Conservation (phyloP, 2,329 filamentous ascomycete genomes). For the Diaporthe ilicicola region DNA sequence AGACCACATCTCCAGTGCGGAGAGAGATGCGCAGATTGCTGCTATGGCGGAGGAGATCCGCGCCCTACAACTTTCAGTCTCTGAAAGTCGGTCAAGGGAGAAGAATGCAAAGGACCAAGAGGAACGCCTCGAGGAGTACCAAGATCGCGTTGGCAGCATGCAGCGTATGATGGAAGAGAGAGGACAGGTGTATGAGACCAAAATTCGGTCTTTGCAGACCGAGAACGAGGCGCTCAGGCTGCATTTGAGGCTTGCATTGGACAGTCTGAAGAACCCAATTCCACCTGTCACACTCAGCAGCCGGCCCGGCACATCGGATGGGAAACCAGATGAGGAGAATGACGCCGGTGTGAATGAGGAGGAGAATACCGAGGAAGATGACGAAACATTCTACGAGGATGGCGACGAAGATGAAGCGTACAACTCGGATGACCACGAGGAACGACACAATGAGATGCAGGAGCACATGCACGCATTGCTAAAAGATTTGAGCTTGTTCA, state of each 20-base stretch:
- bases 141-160: slow-evolving; percentile 87
- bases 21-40: slow-evolving; percentile 91
- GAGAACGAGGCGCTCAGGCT: slow-evolving; percentile 90
- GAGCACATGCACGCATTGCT: slow-evolving; percentile 87
- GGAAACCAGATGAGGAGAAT: slow-evolving; percentile 37
- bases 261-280: slow-evolving; percentile 91
- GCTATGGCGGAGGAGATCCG: slow-evolving; percentile 98
- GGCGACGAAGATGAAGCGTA: slow-evolving; percentile 67
- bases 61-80: slow-evolving; percentile 78
- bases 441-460: slow-evolving; percentile 73
- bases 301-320: slow-evolving; percentile 43
- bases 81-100: slow-evolving; percentile 72
- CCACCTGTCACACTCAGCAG: slow-evolving; percentile 59
- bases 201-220: slow-evolving; percentile 88
- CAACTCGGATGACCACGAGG: slow-evolving; percentile 58
- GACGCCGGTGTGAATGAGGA: slow-evolving; percentile 32
- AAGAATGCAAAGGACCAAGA: slow-evolving; percentile 81
- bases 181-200: slow-evolving; percentile 88
- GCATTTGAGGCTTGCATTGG: slow-evolving; percentile 86
- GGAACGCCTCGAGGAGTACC: slow-evolving; percentile 92
- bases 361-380: slow-evolving; percentile 32
- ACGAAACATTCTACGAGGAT: slow-evolving; percentile 57
- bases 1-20: slow-evolving; percentile 88
- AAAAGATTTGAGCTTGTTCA: slow-evolving; percentile 81
- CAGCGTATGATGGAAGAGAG: slow-evolving; percentile 97